These are phyloP conservation scores for Rhynchospora pubera DNA, from an alignment of 176 grass and related monocot genomes.

Conservation along the genomic window DNA sequence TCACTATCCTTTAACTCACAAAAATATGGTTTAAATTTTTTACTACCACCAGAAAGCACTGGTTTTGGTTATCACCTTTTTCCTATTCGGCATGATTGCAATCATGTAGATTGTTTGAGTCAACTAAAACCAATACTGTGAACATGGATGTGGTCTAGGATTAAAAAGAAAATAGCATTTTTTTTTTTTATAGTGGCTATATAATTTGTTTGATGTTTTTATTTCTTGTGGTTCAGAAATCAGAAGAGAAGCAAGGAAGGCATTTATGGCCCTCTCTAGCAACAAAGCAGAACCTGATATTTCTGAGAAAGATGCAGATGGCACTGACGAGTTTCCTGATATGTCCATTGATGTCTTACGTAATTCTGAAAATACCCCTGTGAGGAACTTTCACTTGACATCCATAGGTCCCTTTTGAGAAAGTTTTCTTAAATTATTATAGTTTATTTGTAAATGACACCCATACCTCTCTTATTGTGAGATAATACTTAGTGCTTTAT, in stretches of 20 bases:
- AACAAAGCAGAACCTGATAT: constrained; percentile 22
- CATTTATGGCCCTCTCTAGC: constrained; percentile 77
- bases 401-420: constrained; percentile 13
- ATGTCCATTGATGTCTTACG: constrained; percentile 25
- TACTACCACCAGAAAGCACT: not conserved
- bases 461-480: not conserved
- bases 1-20: not conserved
- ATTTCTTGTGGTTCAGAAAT: constrained; percentile 47
- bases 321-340: constrained; percentile 35
- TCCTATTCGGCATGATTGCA: not conserved
- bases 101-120: not conserved
- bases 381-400: constrained; percentile 40
- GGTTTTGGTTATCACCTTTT: not conserved
- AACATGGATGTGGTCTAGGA: not conserved
- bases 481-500: constrained; percentile 6
- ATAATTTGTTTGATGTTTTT: constrained; percentile 3
- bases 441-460: constrained; percentile 5
- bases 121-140: not conserved
- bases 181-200: constrained; percentile 10
- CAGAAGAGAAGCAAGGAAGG: constrained; percentile 85
- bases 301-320: constrained; percentile 32
- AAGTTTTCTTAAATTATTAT: constrained; percentile 9
- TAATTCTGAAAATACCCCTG: constrained; percentile 51
- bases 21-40: not conserved
- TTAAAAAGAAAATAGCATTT: constrained; percentile 3